Conservation (phyloP, 148 eudicot species). For the Rhododendron molle region DNA sequence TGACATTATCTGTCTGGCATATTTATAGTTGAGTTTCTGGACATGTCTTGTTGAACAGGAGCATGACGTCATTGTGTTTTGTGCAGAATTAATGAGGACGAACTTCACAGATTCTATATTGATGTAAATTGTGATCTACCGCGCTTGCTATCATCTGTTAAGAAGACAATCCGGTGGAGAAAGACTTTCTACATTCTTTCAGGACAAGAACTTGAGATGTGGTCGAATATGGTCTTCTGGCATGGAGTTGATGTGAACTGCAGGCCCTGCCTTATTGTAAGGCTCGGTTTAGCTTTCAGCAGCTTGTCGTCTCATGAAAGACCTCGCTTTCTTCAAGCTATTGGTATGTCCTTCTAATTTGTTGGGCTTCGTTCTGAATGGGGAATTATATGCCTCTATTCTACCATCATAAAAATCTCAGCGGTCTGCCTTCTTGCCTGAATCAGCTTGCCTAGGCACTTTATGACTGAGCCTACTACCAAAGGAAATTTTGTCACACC, state of each 20-base stretch:
- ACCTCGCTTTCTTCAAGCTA: slow-evolving; percentile 73
- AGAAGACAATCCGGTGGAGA: slow-evolving; percentile 78
- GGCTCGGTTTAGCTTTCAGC: slow-evolving; percentile 68
- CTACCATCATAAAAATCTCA: neutral
- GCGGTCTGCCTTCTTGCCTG: neutral
- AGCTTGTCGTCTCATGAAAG: slow-evolving; percentile 47
- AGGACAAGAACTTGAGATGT: slow-evolving; percentile 55
- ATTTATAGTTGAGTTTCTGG: slow-evolving; percentile 5
- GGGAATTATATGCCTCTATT: neutral
- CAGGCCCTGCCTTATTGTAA: slow-evolving; percentile 66
- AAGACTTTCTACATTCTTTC: slow-evolving; percentile 61
- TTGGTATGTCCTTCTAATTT: slow-evolving; percentile 40
- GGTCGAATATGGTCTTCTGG: slow-evolving; percentile 82
- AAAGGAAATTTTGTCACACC: neutral
- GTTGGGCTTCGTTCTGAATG: neutral
- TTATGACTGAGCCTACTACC: neutral
- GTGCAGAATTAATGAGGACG: slow-evolving; percentile 68
- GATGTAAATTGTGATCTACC: slow-evolving; percentile 72
- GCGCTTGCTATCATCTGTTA: slow-evolving; percentile 50
- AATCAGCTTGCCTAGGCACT: neutral
- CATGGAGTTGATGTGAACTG: slow-evolving; percentile 62
- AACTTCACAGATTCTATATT: slow-evolving; percentile 64
- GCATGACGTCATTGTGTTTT: slow-evolving; percentile 21
- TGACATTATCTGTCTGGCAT: neutral
- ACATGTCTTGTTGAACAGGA: slow-evolving; percentile 16